Percentiles rank a stretch among this genome's conserved stretches.
These are phyloP conservation scores for Saprolegnia diclina DNA, from an alignment of 352 stramenopile genomes.

Conservation along the genomic window DNA sequence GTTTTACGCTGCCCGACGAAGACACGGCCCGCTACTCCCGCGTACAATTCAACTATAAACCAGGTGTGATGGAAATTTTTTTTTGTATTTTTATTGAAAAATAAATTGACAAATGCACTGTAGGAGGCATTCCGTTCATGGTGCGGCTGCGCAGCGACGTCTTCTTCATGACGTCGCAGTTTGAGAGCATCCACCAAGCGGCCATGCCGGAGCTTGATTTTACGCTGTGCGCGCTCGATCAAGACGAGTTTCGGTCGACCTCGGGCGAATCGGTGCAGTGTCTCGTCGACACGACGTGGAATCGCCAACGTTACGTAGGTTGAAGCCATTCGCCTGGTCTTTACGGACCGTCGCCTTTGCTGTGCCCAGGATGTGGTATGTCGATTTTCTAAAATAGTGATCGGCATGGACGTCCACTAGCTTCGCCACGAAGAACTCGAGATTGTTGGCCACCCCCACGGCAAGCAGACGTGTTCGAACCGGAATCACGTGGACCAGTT, in stretches of 20 bases:
- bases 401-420: neutral
- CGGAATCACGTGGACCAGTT: constrained; percentile 2
- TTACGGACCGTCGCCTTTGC: neutral
- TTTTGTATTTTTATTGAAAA: neutral
- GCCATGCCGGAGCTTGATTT: constrained; percentile 10
- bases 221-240: constrained; percentile 9
- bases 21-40: constrained; percentile 7
- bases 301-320: neutral
- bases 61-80: neutral
- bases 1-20: constrained; percentile 15
- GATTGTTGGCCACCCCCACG: constrained; percentile 16
- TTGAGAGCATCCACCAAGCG: neutral
- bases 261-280: constrained; percentile 4
- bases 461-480: neutral
- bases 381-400: neutral
- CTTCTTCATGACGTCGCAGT: constrained; percentile 18
- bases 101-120: too few relatives aligned
- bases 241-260: neutral
- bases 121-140: constrained; percentile 12
- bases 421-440: constrained; percentile 13
- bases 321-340: constrained; percentile 1
- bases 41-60: constrained; percentile 10
- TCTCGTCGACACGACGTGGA: neutral
- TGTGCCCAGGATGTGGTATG: constrained; percentile 8
- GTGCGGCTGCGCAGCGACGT: constrained; percentile 9